phyloP scores from a whole-genome alignment of 2,329 filamentous ascomycete species.

The Cladosporium velox region DNA sequence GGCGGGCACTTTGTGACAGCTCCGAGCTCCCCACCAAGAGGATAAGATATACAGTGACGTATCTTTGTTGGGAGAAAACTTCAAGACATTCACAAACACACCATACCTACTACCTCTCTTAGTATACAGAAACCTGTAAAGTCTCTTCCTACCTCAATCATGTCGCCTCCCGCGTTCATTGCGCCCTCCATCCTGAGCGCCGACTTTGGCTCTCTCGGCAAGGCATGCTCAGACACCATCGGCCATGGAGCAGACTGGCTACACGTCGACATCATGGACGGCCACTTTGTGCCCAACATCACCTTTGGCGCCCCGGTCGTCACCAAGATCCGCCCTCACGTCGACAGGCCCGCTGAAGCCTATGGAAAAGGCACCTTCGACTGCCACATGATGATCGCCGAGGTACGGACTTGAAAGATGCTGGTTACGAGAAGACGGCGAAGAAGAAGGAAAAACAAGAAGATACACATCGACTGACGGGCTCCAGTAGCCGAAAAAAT shows the following conservation, averaged over 20 bases:
- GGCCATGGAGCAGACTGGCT: conserved; percentile 86
- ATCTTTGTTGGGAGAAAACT: conserved; percentile 13
- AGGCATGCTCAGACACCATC: conserved; percentile 85
- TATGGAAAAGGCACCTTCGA: conserved; percentile 91
- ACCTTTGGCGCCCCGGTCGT: conserved; percentile 96
- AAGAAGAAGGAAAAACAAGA: background rate
- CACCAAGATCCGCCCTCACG: conserved; percentile 85
- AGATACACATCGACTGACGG: background rate
- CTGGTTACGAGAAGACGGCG: background rate
- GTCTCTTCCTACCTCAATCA: too few species aligned
- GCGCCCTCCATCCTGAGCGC: conserved; percentile 97
- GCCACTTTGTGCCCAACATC: conserved; percentile 98
- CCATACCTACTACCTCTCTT: too few species aligned
- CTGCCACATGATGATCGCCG: conserved; percentile 99
- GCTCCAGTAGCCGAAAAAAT: conserved; percentile 79
- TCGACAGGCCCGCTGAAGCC: conserved; percentile 69
- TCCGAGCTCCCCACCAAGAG: conserved; percentile 13
- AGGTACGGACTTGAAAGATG: conserved; percentile 59
- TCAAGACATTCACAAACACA: background rate
- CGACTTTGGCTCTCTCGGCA: conserved; percentile 87
- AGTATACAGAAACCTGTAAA: too few species aligned
- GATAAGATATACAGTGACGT: conserved; percentile 9
- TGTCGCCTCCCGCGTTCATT: conserved; percentile 86
- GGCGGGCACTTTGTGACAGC: background rate
- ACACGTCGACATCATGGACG: conserved; percentile 97